These are phyloP conservation scores for Mycena kentingensis DNA, from an alignment of 768 basidiomycete genomes.

Conservation along the genomic window DNA sequence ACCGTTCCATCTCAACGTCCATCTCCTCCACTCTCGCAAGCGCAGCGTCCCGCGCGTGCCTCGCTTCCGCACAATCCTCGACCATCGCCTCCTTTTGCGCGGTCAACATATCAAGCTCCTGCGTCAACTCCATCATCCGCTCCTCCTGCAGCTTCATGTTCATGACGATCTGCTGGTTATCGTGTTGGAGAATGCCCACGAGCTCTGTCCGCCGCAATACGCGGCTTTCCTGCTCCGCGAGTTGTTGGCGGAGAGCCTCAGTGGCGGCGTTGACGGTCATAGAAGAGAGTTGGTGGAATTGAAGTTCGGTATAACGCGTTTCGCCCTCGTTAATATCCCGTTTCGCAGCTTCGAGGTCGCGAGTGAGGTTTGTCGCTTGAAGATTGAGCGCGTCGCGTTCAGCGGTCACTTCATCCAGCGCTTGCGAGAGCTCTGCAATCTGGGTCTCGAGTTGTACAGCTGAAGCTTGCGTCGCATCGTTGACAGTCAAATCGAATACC, in stretches of 20 bases:
- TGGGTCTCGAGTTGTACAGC: constrained; percentile 47
- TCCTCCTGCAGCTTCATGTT: constrained; percentile 78
- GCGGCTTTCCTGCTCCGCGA: constrained; percentile 68
- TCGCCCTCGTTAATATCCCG: constrained; percentile 59
- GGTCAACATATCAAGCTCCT: constrained; percentile 64
- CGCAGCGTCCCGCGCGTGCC: constrained; percentile 72
- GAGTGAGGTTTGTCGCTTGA: constrained; percentile 62
- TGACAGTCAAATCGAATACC: constrained; percentile 37
- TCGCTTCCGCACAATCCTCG: constrained; percentile 78
- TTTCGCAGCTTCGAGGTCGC: constrained; percentile 56
- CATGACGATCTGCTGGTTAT: constrained; percentile 73
- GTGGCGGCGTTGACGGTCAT: constrained; percentile 62
- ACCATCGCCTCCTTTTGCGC: constrained; percentile 80
- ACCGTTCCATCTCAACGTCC: constrained; percentile 60
- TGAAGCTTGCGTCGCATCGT: constrained; percentile 38
- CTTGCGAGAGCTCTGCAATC: constrained; percentile 45
- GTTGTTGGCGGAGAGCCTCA: constrained; percentile 58
- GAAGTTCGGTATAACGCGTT: constrained; percentile 59
- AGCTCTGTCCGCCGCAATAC: constrained; percentile 70
- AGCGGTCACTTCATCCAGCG: constrained; percentile 59
- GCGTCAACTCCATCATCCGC: constrained; percentile 65
- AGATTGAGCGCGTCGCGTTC: constrained; percentile 68
- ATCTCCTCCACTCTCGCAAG: constrained; percentile 54
- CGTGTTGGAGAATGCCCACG: constrained; percentile 78
- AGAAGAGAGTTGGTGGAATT: constrained; percentile 64